A percentile compares a stretch with the other conserved stretches of the same genome.
Evolutionary conservation across 495 filamentous ascomycete species (phyloP).

Genomic region (Neurospora intermedia): DNA sequence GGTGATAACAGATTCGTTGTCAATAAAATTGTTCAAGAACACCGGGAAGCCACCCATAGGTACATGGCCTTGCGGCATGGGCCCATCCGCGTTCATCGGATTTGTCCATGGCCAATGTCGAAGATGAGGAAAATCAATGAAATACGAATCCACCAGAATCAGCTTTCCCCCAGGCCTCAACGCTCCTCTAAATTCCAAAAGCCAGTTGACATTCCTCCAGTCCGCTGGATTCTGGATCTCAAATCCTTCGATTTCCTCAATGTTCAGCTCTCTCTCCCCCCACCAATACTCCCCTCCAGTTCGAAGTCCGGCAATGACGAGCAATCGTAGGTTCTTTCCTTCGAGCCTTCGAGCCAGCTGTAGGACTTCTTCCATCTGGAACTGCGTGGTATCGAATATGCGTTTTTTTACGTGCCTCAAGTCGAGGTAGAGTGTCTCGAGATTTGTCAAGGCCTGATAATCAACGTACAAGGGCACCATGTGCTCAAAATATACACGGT

Average conservation of each 20-base stretch:
- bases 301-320: conserved; percentile 14
- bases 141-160: conserved; percentile 7
- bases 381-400: no score
- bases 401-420: background rate
- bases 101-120: background rate
- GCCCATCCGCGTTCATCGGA: background rate
- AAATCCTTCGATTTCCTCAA: conserved; percentile 1
- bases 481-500: conserved; percentile 1
- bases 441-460: conserved; percentile 1
- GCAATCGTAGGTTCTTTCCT: conserved; percentile 1
- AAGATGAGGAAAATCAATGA: background rate
- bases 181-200: conserved; percentile 2
- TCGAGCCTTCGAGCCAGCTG: background rate
- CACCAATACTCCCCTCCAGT: background rate
- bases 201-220: conserved; percentile 2
- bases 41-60: background rate
- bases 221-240: background rate
- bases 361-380: background rate
- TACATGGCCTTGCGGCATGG: background rate
- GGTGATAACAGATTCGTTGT: background rate
- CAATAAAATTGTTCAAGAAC: background rate
- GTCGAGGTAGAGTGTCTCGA: conserved; percentile 14
- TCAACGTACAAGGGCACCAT: conserved; percentile 1
- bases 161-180: conserved; percentile 14
- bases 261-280: background rate